phyloP scores from a whole-genome alignment of 2,329 filamentous ascomycete genomes.

The Chrysoporthe deuterocubensis region DNA sequence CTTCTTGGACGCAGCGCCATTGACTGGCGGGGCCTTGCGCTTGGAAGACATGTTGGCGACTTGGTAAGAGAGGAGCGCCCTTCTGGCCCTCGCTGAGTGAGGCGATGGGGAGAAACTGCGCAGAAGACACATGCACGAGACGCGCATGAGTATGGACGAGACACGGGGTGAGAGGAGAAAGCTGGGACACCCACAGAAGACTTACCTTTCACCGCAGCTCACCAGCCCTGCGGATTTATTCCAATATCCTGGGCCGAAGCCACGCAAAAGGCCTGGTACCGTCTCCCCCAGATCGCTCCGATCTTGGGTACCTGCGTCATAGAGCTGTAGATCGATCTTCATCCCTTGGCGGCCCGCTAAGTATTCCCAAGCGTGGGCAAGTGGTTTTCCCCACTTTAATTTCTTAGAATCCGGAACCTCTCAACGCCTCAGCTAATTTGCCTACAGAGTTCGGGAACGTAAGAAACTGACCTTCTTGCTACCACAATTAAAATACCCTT shows the following conservation, averaged over 20 bases:
- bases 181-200: not conserved
- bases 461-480: too few relatives aligned
- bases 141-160: not conserved
- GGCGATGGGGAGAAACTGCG: not conserved
- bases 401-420: too few relatives aligned
- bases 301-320: conserved; percentile 23
- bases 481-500: too few relatives aligned
- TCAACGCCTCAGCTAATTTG: too few relatives aligned
- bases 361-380: too few relatives aligned
- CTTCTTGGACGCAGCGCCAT: conserved; percentile 21
- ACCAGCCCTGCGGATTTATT: not conserved
- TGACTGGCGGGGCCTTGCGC: conserved; percentile 21
- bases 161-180: not conserved
- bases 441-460: too few relatives aligned
- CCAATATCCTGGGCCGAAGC: not conserved
- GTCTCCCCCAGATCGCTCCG: conserved; percentile 14
- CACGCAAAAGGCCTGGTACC: not conserved
- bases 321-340: conserved; percentile 22
- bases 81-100: not conserved
- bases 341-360: conserved; percentile 13
- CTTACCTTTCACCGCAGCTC: not conserved
- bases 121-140: conserved; percentile 1
- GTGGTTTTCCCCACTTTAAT: too few relatives aligned
- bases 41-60: conserved; percentile 29
- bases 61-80: not conserved